Percentiles rank a stretch among this genome's conserved stretches.
Evolutionary conservation across 2,329 filamentous ascomycete genomes (phyloP).

Genomic region (Rhexocercosporidium sp.): DNA sequence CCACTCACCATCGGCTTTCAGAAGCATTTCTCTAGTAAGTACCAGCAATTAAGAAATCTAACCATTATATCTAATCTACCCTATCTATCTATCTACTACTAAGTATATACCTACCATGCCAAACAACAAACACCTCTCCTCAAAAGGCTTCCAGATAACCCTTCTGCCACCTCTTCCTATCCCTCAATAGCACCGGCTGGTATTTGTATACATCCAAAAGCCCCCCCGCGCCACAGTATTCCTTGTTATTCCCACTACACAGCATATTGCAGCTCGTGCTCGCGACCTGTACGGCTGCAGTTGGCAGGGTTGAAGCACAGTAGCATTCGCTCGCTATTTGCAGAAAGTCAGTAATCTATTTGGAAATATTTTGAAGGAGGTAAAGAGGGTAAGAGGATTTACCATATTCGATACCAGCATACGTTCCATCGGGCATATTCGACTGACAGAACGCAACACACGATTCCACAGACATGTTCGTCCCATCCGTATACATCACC

Average conservation of each 20-base stretch:
- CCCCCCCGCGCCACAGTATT: conserved; percentile 41
- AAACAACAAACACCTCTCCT: neutral
- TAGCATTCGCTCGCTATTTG: conserved; percentile 39
- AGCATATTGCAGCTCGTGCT: conserved; percentile 34
- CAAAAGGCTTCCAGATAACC: neutral
- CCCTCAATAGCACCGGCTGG: neutral
- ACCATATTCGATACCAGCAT: conserved; percentile 45
- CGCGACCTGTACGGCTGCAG: conserved; percentile 23
- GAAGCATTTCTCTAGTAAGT: too few relatives aligned
- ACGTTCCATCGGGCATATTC: conserved; percentile 34
- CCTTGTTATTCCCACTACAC: conserved; percentile 37
- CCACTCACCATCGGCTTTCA: too few relatives aligned
- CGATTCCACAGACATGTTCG: conserved; percentile 39
- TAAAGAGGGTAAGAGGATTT: neutral
- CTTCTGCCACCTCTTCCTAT: conserved; percentile 1
- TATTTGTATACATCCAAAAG: conserved; percentile 32
- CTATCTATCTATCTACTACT: too few relatives aligned
- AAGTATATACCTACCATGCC: too few relatives aligned
- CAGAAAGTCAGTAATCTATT: neutral
- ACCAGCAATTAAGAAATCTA: too few relatives aligned
- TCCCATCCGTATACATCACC: conserved; percentile 24
- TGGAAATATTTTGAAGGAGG: neutral
- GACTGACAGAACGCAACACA: conserved; percentile 39
- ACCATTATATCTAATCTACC: too few relatives aligned
- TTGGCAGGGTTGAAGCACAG: conserved; percentile 39